phyloP scores from a whole-genome alignment of 1,284 basidiomycete species.

The Rhodotorula sp. region DNA sequence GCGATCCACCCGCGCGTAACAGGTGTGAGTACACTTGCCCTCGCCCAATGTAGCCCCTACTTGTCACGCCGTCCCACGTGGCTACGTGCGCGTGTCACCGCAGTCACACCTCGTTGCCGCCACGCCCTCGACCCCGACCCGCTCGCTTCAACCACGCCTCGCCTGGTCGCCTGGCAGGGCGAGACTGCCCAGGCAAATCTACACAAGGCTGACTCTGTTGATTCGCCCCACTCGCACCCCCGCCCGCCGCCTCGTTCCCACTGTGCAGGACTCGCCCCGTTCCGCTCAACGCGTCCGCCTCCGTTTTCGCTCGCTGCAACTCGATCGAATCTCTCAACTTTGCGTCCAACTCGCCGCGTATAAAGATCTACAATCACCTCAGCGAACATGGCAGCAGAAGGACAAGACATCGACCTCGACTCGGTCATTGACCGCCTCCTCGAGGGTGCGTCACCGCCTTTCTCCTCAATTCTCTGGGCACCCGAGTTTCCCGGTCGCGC shows the following conservation, averaged over 20 bases:
- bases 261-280: neutral
- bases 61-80: neutral
- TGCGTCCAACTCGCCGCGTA: neutral
- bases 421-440: slow-evolving; percentile 95
- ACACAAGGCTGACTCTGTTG: neutral
- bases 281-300: neutral
- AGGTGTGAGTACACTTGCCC: no score
- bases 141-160: neutral
- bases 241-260: neutral
- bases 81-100: neutral
- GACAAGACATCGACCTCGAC: slow-evolving; percentile 86
- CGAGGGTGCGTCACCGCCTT: slow-evolving; percentile 65
- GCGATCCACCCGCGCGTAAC: no score
- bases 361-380: neutral
- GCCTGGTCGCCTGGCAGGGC: no score
- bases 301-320: neutral
- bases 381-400: slow-evolving; percentile 45
- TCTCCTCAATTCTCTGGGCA: neutral
- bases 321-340: neutral
- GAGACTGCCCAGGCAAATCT: neutral
- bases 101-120: neutral
- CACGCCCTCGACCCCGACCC: neutral
- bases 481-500: neutral
- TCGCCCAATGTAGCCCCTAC: neutral
- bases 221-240: neutral